phyloP scores from a whole-genome alignment of 1,284 basidiomycete genomes.

The Porogramme epimiltina region DNA sequence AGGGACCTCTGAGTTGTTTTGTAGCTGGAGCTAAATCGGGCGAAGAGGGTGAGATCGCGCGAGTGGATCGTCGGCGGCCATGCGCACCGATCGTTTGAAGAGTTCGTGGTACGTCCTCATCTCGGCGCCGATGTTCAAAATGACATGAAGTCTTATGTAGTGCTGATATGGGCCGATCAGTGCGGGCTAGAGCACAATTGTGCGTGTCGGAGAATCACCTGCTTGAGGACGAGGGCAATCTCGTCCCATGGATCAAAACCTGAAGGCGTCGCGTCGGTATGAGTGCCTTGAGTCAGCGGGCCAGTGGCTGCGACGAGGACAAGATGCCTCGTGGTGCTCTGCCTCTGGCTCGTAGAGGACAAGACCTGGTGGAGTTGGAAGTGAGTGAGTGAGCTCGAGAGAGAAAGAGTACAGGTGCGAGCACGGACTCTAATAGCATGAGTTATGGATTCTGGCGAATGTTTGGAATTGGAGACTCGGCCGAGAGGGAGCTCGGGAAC shows the following conservation, averaged over 20 bases:
- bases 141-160: conserved; percentile 60
- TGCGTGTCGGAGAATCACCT: conserved; percentile 36
- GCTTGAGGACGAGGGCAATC: conserved; percentile 41
- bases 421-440: conserved; percentile 22
- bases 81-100: conserved; percentile 56
- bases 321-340: conserved; percentile 50
- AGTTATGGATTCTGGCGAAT: conserved; percentile 22
- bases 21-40: conserved; percentile 26
- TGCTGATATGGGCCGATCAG: conserved; percentile 38
- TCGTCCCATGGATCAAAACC: conserved; percentile 27
- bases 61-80: conserved; percentile 4
- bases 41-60: conserved; percentile 9
- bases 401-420: background rate
- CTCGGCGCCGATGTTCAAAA: conserved; percentile 47
- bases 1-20: conserved; percentile 31
- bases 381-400: background rate
- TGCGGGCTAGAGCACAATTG: background rate
- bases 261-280: conserved; percentile 17
- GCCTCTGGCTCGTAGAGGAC: conserved; percentile 36
- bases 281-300: conserved; percentile 11
- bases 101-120: conserved; percentile 47
- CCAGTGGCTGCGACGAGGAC: conserved; percentile 49
- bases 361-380: conserved; percentile 36
- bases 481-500: conserved; percentile 22
- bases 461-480: conserved; percentile 10